Evolutionary conservation across 768 basidiomycete genomes (phyloP), one percentile per base, ranked within the genome.

Genomic region (Cystobasidium ongulense): DNA sequence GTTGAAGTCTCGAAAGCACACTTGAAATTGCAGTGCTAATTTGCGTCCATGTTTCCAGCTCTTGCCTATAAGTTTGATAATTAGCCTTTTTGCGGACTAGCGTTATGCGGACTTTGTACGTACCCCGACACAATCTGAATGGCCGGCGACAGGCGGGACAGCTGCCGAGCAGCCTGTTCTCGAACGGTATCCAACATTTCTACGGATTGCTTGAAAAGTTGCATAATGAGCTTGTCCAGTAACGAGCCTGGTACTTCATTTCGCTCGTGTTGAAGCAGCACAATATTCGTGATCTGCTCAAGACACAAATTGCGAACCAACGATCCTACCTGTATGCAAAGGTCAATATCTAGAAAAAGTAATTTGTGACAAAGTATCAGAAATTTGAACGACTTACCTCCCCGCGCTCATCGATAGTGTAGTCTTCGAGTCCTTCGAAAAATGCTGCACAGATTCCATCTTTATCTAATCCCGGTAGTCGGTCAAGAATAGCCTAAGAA

Each of bases 141-240:
- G 10, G 52, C 17, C 1, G 39, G n/a, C 15, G 27, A 31, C 7
- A 67, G 29, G 4, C 65, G 65, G 5, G 29, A 29, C 17, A 67
- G 65, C 29, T 67, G 65, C 52, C 11, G 53, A 27, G 4, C 91
- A 10, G 91, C 90, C 63, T 86, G 87, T 73, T 89, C 89, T 54
- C 95, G 86, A 62, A 97, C 90, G 78, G 89, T 92, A 80, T 96
- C 93, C 21, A 98, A 85, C 77, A 92, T 85, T 81, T 97, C 95
- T 33, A 90, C 87, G 3, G 90, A 90, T 79, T 94, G 92, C 82
- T 92, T 95, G 72, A 94, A 83, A 57, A 93, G 85, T 0, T 88
- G 87, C 17, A 84, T 85, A 57, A 92, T 80, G 17, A 85, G 84
- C 4, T 80, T 78, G 63, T 84, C 81, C 0, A 83, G 78, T 35